Evolutionary conservation across 495 filamentous ascomycete species (phyloP).

Genomic region (Symbiotaphrina buchneri): DNA sequence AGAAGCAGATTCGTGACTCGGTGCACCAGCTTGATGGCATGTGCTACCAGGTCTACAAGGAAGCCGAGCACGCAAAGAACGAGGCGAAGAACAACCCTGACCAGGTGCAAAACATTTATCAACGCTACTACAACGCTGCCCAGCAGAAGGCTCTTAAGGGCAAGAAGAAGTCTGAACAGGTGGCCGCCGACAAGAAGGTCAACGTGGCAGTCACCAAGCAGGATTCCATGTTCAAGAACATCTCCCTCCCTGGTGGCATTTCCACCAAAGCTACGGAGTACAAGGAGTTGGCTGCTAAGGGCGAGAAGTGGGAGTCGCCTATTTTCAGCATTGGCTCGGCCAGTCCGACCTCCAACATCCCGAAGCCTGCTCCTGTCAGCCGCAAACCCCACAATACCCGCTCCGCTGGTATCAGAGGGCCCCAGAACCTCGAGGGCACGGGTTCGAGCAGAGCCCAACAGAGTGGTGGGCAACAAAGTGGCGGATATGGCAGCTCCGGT

Average conservation of each 20-base stretch:
- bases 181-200: conserved; percentile 50
- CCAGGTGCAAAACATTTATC: conserved; percentile 66
- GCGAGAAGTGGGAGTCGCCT: conserved; percentile 85
- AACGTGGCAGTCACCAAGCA: conserved; percentile 76
- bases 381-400: conserved; percentile 38
- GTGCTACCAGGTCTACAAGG: conserved; percentile 52
- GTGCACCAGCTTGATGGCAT: conserved; percentile 48
- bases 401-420: conserved; percentile 15
- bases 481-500: conserved; percentile 8
- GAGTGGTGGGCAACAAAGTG: neutral
- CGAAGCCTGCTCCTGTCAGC: conserved; percentile 32
- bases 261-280: conserved; percentile 90
- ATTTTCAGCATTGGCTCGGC: conserved; percentile 82
- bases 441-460: conserved; percentile 3
- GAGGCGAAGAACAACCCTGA: conserved; percentile 49
- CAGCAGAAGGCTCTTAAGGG: conserved; percentile 51
- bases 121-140: conserved; percentile 52
- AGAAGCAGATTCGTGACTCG: conserved; percentile 67
- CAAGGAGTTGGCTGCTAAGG: conserved; percentile 66
- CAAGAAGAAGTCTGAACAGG: conserved; percentile 44
- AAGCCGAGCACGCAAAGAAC: conserved; percentile 49
- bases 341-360: conserved; percentile 44
- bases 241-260: conserved; percentile 77
- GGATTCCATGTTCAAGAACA: conserved; percentile 73
- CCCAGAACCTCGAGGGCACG: conserved; percentile 10